These are phyloP conservation scores for Rhizopus arrhizus DNA, from an alignment of 371 early-diverging fungal species.

Conservation along the genomic window DNA sequence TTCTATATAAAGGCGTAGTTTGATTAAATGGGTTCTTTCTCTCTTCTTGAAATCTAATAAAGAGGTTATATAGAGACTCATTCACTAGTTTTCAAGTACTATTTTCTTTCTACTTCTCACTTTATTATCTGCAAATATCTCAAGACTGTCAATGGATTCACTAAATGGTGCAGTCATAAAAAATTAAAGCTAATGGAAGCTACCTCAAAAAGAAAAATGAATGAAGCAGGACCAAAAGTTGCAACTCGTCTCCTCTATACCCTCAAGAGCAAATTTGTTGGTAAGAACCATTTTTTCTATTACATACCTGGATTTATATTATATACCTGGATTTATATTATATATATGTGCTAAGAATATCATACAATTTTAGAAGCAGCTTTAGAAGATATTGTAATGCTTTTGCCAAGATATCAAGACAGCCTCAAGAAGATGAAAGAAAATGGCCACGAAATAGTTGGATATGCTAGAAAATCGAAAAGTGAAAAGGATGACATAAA, in stretches of 20 bases:
- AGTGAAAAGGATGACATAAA: slow-evolving; percentile 17
- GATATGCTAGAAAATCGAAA: slow-evolving; percentile 21
- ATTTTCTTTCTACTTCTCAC: no score
- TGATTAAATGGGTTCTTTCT: no score
- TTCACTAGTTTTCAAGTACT: no score
- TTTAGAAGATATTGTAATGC: slow-evolving; percentile 20
- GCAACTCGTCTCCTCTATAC: slow-evolving; percentile 14
- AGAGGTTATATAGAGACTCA: no score
- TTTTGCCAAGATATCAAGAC: slow-evolving; percentile 17
- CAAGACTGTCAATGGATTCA: slow-evolving; percentile 15
- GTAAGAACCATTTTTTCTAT: slow-evolving; percentile 17
- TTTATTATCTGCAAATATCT: no score
- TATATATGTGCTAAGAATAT: slow-evolving; percentile 25
- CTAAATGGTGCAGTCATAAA: slow-evolving; percentile 15
- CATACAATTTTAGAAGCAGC: slow-evolving; percentile 16
- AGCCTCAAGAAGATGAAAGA: slow-evolving; percentile 22
- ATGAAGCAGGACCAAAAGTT: slow-evolving; percentile 19
- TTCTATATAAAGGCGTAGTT: no score
- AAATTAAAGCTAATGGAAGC: slow-evolving; percentile 19
- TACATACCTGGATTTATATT: neutral
- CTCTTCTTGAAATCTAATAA: no score
- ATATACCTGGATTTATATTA: neutral
- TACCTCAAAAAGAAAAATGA: slow-evolving; percentile 21
- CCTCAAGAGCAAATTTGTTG: slow-evolving; percentile 14
- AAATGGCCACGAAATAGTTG: slow-evolving; percentile 14